Evolutionary conservation across 805 yeast genomes (phyloP), one percentile per base, ranked within the genome.

Genomic region (Spathaspora gorwiae): DNA sequence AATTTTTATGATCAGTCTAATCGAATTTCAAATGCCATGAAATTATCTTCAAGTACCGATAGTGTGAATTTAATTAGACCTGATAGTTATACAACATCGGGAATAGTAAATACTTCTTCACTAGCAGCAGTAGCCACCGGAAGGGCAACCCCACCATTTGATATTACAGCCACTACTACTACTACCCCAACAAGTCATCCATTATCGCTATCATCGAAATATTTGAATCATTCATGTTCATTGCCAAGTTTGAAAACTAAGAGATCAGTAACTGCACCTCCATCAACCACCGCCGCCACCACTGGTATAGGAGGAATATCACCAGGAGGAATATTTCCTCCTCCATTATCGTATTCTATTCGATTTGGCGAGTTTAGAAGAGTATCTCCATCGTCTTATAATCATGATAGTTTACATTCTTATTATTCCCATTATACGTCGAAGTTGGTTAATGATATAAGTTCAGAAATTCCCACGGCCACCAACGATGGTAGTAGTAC

Each of bases 1-100:
- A 65, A 67, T 10, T 73, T 73, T 54, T 74, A 76, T 48, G 75
- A 73, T 48, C 75, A 70, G 50, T 68, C 75, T 7, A 60, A 59
- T 40, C 61, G 69, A 35, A 60, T 75, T n/a, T 66, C 75, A 1
- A 70, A 64, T 55, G 78, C 79, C 1, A 54, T 76, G 47, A 72
- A 71, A 44, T 43, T 49, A 3, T 57, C 64, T 12, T 52, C 60
- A 19, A 35, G 42, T 26, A 51, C 60, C 13, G 65, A 60, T 14
- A 60, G 63, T 47, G 49, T 57, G 8, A 54, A 58, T 37, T 36
- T 52, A 26, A 40, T 52, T n/a, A 51, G 56, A 42, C 45, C 61
- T 7, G 51, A 49, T 41, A 49, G 51, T 42, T 10, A 14, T 24
- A 19, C 24, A 19, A 5, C 24, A n/a, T n/a, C 5, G 24, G 37